These are phyloP conservation scores for Xylariaceae sp. DNA, from an alignment of 2,329 filamentous ascomycete species.

Conservation along the genomic window DNA sequence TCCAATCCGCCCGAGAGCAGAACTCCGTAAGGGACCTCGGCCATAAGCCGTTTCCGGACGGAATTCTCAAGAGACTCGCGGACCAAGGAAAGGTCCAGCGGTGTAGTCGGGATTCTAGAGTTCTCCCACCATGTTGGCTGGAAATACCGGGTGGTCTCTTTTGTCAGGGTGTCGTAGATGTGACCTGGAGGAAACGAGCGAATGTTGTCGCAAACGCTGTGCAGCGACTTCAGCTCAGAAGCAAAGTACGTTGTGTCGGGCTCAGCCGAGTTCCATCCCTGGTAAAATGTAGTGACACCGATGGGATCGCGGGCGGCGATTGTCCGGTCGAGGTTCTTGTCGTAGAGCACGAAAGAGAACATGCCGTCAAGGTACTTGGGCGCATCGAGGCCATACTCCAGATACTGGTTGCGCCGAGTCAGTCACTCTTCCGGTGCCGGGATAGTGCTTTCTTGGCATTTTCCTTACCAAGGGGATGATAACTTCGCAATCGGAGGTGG, in stretches of 20 bases:
- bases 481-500: constrained; percentile 96
- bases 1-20: constrained; percentile 91
- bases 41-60: constrained; percentile 96
- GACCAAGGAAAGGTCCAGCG: constrained; percentile 77
- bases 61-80: constrained; percentile 80
- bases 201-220: constrained; percentile 92
- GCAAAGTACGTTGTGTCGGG: constrained; percentile 89
- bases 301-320: constrained; percentile 95
- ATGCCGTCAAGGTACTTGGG: constrained; percentile 95
- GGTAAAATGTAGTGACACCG: constrained; percentile 94
- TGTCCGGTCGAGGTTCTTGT: constrained; percentile 87
- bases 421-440: constrained; percentile 3
- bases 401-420: constrained; percentile 56
- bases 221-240: constrained; percentile 90
- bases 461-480: constrained; percentile 85
- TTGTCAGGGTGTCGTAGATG: constrained; percentile 90
- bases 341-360: constrained; percentile 98
- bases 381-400: constrained; percentile 85
- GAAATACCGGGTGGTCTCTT: constrained; percentile 80
- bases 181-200: constrained; percentile 91
- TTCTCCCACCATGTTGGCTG: constrained; percentile 90
- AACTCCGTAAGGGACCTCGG: constrained; percentile 96
- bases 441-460: neutral
- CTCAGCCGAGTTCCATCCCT: constrained; percentile 80
- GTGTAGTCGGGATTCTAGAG: constrained; percentile 67